Evolutionary conservation across 2,329 filamentous ascomycete genomes (phyloP).

Genomic region (Huntiella moniliformis): DNA sequence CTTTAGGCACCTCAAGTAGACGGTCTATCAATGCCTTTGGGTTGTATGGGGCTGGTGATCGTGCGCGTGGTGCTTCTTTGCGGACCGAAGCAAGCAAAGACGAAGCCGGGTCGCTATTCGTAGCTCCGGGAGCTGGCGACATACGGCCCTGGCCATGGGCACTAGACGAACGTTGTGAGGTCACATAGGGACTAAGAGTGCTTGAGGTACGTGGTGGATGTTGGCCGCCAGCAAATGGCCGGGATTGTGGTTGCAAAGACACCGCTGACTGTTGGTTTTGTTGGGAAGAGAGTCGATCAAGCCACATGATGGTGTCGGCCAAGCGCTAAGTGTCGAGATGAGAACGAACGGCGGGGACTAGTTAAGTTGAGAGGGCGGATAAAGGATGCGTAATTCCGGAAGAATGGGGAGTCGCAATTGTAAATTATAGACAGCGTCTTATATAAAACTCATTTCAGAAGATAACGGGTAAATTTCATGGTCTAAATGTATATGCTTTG

Average conservation of each 20-base stretch:
- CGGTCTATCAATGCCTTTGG: conserved; percentile 7
- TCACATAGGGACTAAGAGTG: conserved; percentile 44
- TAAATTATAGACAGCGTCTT: too few species aligned
- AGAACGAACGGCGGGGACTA: too few species aligned
- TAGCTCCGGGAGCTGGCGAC: conserved; percentile 53
- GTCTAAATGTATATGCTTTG: too few species aligned
- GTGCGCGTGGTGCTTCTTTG: conserved; percentile 45
- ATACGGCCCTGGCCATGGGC: conserved; percentile 23
- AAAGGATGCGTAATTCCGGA: neutral
- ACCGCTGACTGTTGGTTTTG: conserved; percentile 21
- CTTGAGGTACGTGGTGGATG: conserved; percentile 46
- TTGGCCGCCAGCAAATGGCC: conserved; percentile 38
- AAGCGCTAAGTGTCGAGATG: neutral
- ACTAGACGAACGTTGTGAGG: conserved; percentile 44
- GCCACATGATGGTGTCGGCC: conserved; percentile 49
- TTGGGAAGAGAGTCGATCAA: conserved; percentile 66
- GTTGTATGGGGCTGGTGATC: conserved; percentile 6
- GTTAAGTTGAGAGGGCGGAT: neutral
- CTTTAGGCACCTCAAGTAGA: conserved; percentile 6
- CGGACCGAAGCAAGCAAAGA: conserved; percentile 52
- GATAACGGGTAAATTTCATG: too few species aligned
- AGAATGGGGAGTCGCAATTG: too few species aligned
- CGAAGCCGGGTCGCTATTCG: conserved; percentile 55
- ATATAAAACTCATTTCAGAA: too few species aligned
- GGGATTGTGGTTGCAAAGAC: conserved; percentile 31